Conservation (phyloP, 306 rosid species). For the Citrullus amarus region DNA sequence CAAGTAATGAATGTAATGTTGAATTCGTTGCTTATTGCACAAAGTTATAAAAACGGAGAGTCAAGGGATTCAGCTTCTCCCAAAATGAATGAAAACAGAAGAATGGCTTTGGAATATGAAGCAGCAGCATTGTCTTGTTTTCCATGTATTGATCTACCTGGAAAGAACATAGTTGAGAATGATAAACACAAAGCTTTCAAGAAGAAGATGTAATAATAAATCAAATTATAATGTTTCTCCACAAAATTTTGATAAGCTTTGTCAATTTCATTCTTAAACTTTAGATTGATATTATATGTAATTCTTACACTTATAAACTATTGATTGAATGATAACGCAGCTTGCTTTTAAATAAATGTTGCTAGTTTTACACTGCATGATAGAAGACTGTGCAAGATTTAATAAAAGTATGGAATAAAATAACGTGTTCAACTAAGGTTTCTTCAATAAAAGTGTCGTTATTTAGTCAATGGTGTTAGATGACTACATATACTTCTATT, state of each 20-base stretch:
- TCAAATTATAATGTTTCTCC: neutral
- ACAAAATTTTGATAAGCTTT: neutral
- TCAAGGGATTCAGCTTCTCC: constrained; percentile 64
- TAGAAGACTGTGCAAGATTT: neutral
- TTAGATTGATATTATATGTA: neutral
- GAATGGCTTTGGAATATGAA: constrained; percentile 68
- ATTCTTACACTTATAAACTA: neutral
- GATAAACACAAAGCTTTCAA: neutral
- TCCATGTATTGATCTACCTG: constrained; percentile 74
- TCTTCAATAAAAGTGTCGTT: neutral
- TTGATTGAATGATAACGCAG: neutral
- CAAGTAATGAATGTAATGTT: constrained; percentile 43
- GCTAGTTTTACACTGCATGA: neutral
- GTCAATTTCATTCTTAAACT: neutral
- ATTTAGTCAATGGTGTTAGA: neutral
- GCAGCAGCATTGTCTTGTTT: constrained; percentile 44
- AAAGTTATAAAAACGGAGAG: constrained; percentile 56
- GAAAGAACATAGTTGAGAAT: constrained; percentile 10
- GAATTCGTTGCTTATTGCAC: constrained; percentile 47
- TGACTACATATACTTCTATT: neutral
- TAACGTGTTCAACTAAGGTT: neutral
- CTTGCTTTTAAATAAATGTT: neutral
- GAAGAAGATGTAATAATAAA: neutral
- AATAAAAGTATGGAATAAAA: neutral
- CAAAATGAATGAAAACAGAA: constrained; percentile 64